Conservation (phyloP, 257 asterid genomes). For the Gardenia jasminoides region DNA sequence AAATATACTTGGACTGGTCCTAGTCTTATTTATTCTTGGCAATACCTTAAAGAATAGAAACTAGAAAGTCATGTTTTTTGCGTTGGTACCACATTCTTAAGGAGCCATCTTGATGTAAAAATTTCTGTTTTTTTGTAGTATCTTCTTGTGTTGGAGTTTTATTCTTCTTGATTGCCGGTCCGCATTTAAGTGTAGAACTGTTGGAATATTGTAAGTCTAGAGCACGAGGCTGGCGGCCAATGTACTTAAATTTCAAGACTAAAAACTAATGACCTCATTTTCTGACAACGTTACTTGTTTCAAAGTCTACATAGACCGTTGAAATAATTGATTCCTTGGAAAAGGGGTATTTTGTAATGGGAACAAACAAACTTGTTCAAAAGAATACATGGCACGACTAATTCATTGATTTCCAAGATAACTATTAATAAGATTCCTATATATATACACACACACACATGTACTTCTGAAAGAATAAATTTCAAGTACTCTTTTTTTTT, state of each 20-base stretch:
- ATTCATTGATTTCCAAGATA: background rate
- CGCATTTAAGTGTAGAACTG: background rate
- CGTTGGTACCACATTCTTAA: background rate
- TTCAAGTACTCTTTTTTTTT: too few relatives aligned
- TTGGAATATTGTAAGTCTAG: background rate
- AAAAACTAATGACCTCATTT: slow-evolving; percentile 4
- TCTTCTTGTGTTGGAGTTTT: background rate
- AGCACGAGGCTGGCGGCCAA: background rate
- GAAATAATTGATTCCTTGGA: slow-evolving; percentile 4
- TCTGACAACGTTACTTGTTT: background rate
- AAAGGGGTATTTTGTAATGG: background rate
- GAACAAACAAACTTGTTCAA: background rate
- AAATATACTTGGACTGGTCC: too few relatives aligned
- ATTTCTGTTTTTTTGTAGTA: background rate
- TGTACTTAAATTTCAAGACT: background rate
- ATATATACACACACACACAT: too few relatives aligned
- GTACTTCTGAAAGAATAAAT: background rate
- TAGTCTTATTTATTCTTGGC: too few relatives aligned
- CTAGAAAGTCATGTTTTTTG: background rate
- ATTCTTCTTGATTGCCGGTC: too few relatives aligned
- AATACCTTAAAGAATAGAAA: background rate
- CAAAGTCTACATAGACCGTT: slow-evolving; percentile 5
- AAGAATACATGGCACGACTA: background rate
- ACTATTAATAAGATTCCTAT: background rate
- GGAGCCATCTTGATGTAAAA: background rate